Percentiles rank a stretch among this genome's conserved stretches.
Evolutionary conservation across 1,284 basidiomycete genomes (phyloP).

Genomic region (Dichomitus squalens): DNA sequence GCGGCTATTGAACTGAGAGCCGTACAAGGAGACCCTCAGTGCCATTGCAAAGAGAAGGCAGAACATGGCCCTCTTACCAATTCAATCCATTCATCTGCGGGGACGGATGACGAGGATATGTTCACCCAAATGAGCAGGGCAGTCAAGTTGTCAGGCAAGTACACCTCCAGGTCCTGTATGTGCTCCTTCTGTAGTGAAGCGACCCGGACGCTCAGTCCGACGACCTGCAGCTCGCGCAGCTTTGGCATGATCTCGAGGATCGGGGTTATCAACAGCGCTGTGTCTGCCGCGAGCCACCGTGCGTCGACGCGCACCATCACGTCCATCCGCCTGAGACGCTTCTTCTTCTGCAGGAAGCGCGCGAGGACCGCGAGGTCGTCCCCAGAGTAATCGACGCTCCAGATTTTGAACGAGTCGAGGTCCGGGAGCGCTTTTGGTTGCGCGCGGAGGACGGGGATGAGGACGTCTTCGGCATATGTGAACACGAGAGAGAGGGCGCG

Average conservation of each 20-base stretch:
- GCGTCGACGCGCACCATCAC: background rate
- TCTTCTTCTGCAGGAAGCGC: background rate
- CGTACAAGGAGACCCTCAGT: background rate
- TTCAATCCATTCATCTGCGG: background rate
- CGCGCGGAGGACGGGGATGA: background rate
- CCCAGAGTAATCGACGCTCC: background rate
- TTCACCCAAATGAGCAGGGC: background rate
- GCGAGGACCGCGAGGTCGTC: background rate
- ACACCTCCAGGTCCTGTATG: background rate
- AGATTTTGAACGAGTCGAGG: background rate
- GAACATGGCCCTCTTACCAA: background rate
- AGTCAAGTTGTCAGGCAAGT: background rate
- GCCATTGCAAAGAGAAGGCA: background rate
- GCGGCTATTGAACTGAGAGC: background rate
- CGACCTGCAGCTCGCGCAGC: background rate
- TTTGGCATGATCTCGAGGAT: background rate
- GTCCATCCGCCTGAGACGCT: background rate
- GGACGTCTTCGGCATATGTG: background rate
- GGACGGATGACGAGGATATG: background rate
- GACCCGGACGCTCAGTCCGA: background rate
- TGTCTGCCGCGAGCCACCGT: background rate
- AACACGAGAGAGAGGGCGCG: background rate
- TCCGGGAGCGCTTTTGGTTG: background rate
- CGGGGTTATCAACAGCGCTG: background rate
- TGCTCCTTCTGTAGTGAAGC: background rate